Base-by-base conservation (phyloP, 1,139 yeast genomes). In the Sugiyamaella grinbergsii region DNA sequence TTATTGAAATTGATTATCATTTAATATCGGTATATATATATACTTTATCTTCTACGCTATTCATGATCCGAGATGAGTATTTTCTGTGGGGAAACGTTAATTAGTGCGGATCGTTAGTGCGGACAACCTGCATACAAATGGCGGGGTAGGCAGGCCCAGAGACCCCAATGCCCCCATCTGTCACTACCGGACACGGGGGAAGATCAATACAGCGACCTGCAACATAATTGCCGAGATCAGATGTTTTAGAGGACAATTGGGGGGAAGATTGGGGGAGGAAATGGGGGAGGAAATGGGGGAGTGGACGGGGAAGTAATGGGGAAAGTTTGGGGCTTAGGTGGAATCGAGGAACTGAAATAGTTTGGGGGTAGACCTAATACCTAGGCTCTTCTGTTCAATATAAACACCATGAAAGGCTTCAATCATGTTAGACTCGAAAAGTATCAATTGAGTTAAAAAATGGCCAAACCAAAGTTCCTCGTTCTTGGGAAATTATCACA, bases 401-500 rank as follows among this genome's bases (percentile, higher is more conserved):
- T 40, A 40, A 40, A 22, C 42, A 38, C 32, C 18, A 16, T 24
- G 32, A 5, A 24, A 15, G 5, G 5, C 18, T 22, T 15, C 26
- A 15, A 20, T 19, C 13, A 11, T 26, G 7, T 11, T 36, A 10
- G 18, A 16, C 42, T 26, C 13, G 11, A 7, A 36, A 5, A 15
- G 31, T 16, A 24, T 10, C 31, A 37, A 37, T 23, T 10, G n/a
- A 19, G 15, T 10, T 32, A 13, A 19, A 33, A 38, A 7, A 43
- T 18, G 26, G 5, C 47, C 11, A 42, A 15, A 37, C 39, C 40
- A 8, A 45, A 45, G 24, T 60, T 64, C 1, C 23, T 47, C 19
- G 26, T 49, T 11, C 37, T 49, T 16, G 52, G 52, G 2, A 39
- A 49, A 19, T 32, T 42, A 20, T 38, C 42, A 15, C 49, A 49